phyloP scores from a whole-genome alignment of 202 grass and related monocot species.

The Bolboschoenoplectus hybrid region DNA sequence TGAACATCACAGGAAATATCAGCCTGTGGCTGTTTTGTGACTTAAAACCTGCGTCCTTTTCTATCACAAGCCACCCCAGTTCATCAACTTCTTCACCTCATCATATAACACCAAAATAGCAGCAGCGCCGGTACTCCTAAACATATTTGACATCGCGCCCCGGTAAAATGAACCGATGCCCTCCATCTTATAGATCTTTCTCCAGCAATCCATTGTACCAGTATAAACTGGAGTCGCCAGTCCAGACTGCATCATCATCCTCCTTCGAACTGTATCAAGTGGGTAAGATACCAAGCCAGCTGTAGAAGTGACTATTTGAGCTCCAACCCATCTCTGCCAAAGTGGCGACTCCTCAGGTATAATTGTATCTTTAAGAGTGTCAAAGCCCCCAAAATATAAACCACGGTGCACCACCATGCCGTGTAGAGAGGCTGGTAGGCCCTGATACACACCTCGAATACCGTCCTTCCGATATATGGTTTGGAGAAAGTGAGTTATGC shows the following conservation, averaged over 20 bases:
- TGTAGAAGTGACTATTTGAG: constrained; percentile 75
- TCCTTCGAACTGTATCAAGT: constrained; percentile 75
- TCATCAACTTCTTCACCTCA: constrained; percentile 94
- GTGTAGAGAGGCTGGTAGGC: constrained; percentile 70
- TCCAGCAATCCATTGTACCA: constrained; percentile 82
- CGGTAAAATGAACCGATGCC: constrained; percentile 83
- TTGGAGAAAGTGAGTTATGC: constrained; percentile 80
- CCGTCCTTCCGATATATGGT: constrained; percentile 84
- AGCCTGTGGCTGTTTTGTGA: not conserved
- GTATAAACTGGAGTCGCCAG: constrained; percentile 70
- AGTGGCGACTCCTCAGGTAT: constrained; percentile 64
- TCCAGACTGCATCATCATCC: constrained; percentile 99
- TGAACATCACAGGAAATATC: not conserved
- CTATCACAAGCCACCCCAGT: constrained; percentile 61
- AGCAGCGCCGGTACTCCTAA: constrained; percentile 87
- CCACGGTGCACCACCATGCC: constrained; percentile 93
- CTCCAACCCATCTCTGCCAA: constrained; percentile 78
- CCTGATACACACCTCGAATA: constrained; percentile 71
- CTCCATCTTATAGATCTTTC: constrained; percentile 76
- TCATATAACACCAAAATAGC: constrained; percentile 94
- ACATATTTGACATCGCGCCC: constrained; percentile 79
- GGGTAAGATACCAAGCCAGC: constrained; percentile 85
- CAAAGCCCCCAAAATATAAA: constrained; percentile 90
- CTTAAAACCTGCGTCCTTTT: not conserved
- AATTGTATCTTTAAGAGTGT: constrained; percentile 83